Base-by-base conservation (phyloP, 2,329 filamentous ascomycete genomes). In the Aspergillus brunneoviolaceus region DNA sequence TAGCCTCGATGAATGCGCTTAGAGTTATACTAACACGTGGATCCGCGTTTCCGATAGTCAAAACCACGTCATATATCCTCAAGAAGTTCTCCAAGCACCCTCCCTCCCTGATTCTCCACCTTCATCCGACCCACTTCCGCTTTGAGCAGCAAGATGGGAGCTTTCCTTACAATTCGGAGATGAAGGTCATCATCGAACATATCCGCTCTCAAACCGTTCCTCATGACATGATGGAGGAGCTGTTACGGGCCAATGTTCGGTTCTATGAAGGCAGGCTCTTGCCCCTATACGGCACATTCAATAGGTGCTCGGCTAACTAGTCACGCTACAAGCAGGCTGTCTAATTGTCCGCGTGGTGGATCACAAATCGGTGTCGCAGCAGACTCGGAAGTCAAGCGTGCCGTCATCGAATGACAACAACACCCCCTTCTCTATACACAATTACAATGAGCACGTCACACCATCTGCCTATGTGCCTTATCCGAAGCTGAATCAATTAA, bases 111-210 rank as follows among this genome's bases (percentile, higher is more conserved):
- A 87, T 94, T 54, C 81, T 99, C 25, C 93, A 97, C 74, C 81
- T 99, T 33, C 88, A 97, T 72, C 84, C 87, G 10, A 92, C 85
- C 4, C 89, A 96, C 76, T 98, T 96, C 73, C 87, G 90, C 60
- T 96, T 99, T 77, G 94, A 98, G 68, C 87, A 92, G 69, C 94
- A 97, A 76, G 92, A 96, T 75, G 91, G 93, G 70, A 94, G 90
- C 72, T 97, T 96, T 69, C 84, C 86, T 5, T 98, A 98, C 76
- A 91, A 91, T 69, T 96, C 92, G 21, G 92, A 95, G 25, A 97
- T 98, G 93, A 87, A 85, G 68, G 77, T 91, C 67, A 81, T 91
- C 53, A 81, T 97, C 42, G 87, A 96, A 66, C 92, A 96, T 74
- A 76, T 98, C 50, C 84, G 84, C 65, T 81, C 80, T 48, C 86